Percentiles rank a stretch among this genome's conserved stretches.
phyloP scores from a whole-genome alignment of 345 rosid species.

The Eucalyptus polybractea region DNA sequence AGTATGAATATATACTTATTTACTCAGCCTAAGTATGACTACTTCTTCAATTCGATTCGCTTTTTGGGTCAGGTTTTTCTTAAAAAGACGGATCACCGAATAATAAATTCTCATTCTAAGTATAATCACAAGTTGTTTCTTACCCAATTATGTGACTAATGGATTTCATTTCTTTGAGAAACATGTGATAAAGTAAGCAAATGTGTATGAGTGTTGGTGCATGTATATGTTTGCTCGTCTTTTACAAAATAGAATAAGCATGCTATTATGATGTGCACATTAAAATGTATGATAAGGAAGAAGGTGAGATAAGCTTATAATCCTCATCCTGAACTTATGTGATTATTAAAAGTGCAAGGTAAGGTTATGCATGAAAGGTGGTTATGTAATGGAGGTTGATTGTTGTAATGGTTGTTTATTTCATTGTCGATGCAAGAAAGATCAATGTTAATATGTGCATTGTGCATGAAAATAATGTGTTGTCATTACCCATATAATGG shows the following conservation, averaged over 20 bases:
- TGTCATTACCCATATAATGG: not conserved
- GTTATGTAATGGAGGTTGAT: not conserved
- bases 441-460: not conserved
- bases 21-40: not conserved
- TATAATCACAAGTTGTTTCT: not conserved
- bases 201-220: not conserved
- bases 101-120: not conserved
- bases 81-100: not conserved
- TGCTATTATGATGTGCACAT: not conserved
- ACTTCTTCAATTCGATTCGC: not conserved
- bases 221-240: not conserved
- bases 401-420: not conserved
- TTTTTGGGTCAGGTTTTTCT: too few species aligned
- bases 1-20: too few species aligned
- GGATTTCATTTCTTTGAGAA: not conserved
- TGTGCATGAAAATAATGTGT: not conserved
- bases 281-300: not conserved
- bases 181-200: not conserved
- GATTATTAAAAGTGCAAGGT: not conserved
- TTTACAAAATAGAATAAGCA: not conserved
- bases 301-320: not conserved
- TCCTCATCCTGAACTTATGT: not conserved
- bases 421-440: not conserved
- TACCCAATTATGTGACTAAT: not conserved
- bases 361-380: not conserved